phyloP scores from a whole-genome alignment of 2,329 filamentous ascomycete species.

The Venturia nashicola region DNA sequence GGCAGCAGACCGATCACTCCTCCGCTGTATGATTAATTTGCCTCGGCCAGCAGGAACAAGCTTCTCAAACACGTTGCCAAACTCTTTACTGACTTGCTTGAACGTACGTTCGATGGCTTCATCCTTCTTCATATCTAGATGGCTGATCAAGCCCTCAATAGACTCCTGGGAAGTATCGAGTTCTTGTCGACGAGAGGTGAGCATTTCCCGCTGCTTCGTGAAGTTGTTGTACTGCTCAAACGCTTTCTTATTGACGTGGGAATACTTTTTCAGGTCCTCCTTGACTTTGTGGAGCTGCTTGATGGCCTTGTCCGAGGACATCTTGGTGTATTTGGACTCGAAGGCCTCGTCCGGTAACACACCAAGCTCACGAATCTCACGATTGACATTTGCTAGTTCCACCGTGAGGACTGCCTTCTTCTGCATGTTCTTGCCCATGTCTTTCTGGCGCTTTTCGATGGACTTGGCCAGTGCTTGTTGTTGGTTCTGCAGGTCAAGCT shows the following conservation, averaged over 20 bases:
- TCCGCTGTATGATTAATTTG: constrained; percentile 81
- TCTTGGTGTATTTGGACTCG: constrained; percentile 67
- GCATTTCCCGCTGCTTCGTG: constrained; percentile 76
- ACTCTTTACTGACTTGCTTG: constrained; percentile 92
- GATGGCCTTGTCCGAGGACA: constrained; percentile 46
- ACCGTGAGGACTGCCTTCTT: constrained; percentile 70
- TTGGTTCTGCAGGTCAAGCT: constrained; percentile 52
- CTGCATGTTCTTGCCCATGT: constrained; percentile 83
- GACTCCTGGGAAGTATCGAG: constrained; percentile 75
- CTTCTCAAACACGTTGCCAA: constrained; percentile 84
- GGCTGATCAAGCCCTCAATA: constrained; percentile 84
- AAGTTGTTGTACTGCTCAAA: constrained; percentile 99
- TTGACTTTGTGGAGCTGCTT: constrained; percentile 80
- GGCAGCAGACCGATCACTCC: constrained; percentile 55
- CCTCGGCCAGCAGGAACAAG: constrained; percentile 90
- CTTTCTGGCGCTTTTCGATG: constrained; percentile 78
- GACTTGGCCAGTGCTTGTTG: constrained; percentile 63
- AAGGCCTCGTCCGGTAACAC: constrained; percentile 90
- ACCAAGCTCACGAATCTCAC: constrained; percentile 85
- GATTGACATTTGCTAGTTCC: constrained; percentile 67
- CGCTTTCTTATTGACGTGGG: constrained; percentile 98
- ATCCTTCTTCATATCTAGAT: constrained; percentile 90
- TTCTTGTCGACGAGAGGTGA: constrained; percentile 75
- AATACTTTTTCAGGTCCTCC: constrained; percentile 88
- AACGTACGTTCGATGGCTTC: constrained; percentile 98